Percentiles rank a stretch among this genome's conserved stretches.
These are phyloP conservation scores for Podospora comata DNA, from an alignment of 495 filamentous ascomycete species.

Conservation along the genomic window DNA sequence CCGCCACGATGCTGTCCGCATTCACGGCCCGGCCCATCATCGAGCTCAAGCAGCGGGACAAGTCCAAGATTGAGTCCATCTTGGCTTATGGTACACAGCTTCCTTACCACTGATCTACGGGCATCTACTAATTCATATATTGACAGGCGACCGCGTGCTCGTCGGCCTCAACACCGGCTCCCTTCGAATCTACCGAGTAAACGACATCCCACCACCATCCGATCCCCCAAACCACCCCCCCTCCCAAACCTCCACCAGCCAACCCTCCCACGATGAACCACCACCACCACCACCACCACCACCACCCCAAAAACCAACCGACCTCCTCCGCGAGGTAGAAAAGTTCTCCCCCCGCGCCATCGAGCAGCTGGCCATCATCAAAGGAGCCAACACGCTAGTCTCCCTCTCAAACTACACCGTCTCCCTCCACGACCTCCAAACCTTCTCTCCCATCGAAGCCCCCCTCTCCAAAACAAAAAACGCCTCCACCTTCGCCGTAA, in stretches of 20 bases:
- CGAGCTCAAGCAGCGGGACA: conserved; percentile 92
- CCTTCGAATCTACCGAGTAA: conserved; percentile 86
- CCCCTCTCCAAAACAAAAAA: conserved; percentile 67
- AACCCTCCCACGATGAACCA: conserved; percentile 29
- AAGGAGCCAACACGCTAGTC: conserved; percentile 86
- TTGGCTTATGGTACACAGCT: conserved; percentile 70
- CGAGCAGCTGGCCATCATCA: conserved; percentile 91
- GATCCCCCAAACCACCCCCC: conserved; percentile 36
- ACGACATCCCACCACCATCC: conserved; percentile 47
- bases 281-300: conserved; percentile 12
- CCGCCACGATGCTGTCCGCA: conserved; percentile 82
- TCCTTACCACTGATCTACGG: not conserved
- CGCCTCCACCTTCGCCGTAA: conserved; percentile 86
- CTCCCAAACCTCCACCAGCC: conserved; percentile 16
- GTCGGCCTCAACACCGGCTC: conserved; percentile 87
- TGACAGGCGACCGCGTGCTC: conserved; percentile 75
- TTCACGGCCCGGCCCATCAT: conserved; percentile 94
- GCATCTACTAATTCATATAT: conserved; percentile 15
- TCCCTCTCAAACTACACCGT: conserved; percentile 86
- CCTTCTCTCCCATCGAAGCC: conserved; percentile 74
- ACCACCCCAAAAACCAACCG: conserved; percentile 60
- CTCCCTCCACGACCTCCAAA: conserved; percentile 82
- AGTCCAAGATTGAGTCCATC: conserved; percentile 91
- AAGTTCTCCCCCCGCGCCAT: conserved; percentile 87
- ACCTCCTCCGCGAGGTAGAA: conserved; percentile 83